Percentiles rank a stretch among this genome's conserved stretches.
phyloP scores from a whole-genome alignment of 495 filamentous ascomycete genomes.

The Poronia punctata region DNA sequence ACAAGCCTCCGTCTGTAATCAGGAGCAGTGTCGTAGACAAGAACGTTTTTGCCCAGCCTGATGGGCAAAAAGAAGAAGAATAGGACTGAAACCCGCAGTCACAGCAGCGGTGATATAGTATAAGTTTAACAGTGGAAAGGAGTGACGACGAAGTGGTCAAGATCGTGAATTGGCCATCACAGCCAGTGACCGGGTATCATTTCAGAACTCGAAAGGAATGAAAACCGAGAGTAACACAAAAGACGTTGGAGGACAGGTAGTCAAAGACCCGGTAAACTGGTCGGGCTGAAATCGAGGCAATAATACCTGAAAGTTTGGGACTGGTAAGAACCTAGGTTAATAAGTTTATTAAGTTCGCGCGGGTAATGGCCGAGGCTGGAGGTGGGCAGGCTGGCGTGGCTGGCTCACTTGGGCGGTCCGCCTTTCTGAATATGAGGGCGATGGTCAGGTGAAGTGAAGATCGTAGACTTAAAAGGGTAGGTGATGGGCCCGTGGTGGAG shows the following conservation, averaged over 20 bases:
- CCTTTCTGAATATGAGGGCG: neutral
- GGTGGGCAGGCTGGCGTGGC: no score
- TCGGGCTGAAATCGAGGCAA: slow-evolving; percentile 4
- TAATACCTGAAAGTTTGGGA: neutral
- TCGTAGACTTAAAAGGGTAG: slow-evolving; percentile 9
- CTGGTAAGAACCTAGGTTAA: slow-evolving; percentile 1
- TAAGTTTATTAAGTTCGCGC: no score
- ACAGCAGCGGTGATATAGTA: slow-evolving; percentile 8
- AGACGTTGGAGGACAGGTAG: neutral
- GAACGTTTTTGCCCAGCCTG: no score
- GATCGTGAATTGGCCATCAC: slow-evolving; percentile 18
- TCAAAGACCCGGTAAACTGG: slow-evolving; percentile 2
- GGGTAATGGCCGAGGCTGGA: slow-evolving; percentile 4
- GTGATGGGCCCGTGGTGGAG: slow-evolving; percentile 6
- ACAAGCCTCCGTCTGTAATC: neutral
- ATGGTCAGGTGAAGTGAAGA: slow-evolving; percentile 4
- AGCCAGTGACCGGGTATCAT: slow-evolving; percentile 14
- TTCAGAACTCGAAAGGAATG: neutral
- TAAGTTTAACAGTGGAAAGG: slow-evolving; percentile 9
- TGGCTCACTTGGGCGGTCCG: neutral
- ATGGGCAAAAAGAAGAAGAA: slow-evolving; percentile 12
- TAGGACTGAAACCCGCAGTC: slow-evolving; percentile 7
- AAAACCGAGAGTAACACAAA: neutral
- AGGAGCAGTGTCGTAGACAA: neutral
- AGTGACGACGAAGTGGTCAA: slow-evolving; percentile 12